Percentiles rank a stretch among this genome's conserved stretches.
Conservation (phyloP, 1,139 yeast genomes). For the Taphrina flavorubra region DNA sequence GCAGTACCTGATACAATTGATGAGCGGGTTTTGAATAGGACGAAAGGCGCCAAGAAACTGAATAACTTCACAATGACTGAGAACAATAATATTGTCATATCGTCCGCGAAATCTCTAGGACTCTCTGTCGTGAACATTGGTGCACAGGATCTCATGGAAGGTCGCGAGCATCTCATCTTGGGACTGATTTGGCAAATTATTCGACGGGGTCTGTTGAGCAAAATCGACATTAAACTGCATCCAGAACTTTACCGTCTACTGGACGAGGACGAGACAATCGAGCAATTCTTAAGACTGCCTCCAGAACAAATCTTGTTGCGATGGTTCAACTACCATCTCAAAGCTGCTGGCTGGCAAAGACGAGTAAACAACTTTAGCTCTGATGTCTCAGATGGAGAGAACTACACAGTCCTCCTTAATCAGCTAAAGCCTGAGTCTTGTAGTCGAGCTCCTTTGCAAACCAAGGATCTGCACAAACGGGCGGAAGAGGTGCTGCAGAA, state of each 20-base stretch:
- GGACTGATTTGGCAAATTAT: constrained; percentile 99
- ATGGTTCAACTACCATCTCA: constrained; percentile 96
- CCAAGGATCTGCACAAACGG: constrained; percentile 69
- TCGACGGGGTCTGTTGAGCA: constrained; percentile 89
- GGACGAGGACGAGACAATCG: constrained; percentile 96
- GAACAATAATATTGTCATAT: constrained; percentile 95
- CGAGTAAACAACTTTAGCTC: constrained; percentile 78
- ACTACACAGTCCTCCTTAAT: constrained; percentile 83
- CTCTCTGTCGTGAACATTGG: constrained; percentile 91
- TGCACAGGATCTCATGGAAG: constrained; percentile 95
- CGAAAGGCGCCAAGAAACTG: constrained; percentile 78
- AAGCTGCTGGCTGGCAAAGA: constrained; percentile 90
- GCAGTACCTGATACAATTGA: constrained; percentile 98
- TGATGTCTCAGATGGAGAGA: constrained; percentile 94
- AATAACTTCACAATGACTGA: constrained; percentile 96
- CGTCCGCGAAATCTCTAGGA: constrained; percentile 98
- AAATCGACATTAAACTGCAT: constrained; percentile 93
- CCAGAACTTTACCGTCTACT: constrained; percentile 94
- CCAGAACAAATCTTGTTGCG: constrained; percentile 96
- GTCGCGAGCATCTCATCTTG: constrained; percentile 90
- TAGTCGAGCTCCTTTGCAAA: constrained; percentile 79
- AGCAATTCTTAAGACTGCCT: constrained; percentile 92
- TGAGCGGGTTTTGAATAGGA: constrained; percentile 91
- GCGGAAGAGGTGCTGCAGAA: constrained; percentile 84
- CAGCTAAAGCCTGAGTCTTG: constrained; percentile 87